Evolutionary conservation across 495 filamentous ascomycete genomes (phyloP).

Genomic region (Podospora pseudopauciseta): DNA sequence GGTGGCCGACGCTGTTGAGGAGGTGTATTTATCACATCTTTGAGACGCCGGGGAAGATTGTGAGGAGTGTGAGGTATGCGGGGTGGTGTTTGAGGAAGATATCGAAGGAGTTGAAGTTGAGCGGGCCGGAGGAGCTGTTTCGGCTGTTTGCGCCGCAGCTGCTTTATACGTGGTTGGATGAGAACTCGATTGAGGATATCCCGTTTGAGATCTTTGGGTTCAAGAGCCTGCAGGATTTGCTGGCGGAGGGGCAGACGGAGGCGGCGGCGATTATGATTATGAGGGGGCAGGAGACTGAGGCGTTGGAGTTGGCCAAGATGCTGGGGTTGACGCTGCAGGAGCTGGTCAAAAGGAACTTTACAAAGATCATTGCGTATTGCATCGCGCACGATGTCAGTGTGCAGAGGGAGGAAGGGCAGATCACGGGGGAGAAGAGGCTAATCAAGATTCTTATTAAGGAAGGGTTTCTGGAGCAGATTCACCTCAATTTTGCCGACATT

Average conservation of each 20-base stretch:
- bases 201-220: conserved; percentile 85
- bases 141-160: conserved; percentile 86
- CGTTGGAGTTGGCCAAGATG: conserved; percentile 52
- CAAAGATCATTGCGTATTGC: conserved; percentile 78
- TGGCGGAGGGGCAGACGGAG: conserved; percentile 73
- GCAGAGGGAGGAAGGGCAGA: conserved; percentile 52
- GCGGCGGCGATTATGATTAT: conserved; percentile 78
- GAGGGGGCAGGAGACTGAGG: conserved; percentile 65
- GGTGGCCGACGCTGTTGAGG: conserved; percentile 76
- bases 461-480: conserved; percentile 55
- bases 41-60: conserved; percentile 72
- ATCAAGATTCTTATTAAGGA: conserved; percentile 67
- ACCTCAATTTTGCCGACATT: conserved; percentile 68
- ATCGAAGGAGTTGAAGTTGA: conserved; percentile 59
- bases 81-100: conserved; percentile 64
- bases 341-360: conserved; percentile 65
- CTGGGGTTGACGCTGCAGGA: conserved; percentile 54
- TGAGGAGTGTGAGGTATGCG: conserved; percentile 62
- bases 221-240: conserved; percentile 59
- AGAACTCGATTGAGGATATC: conserved; percentile 59
- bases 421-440: conserved; percentile 63
- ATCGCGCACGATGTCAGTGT: conserved; percentile 72
- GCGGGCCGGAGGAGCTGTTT: conserved; percentile 66
- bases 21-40: conserved; percentile 89
- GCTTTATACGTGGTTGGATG: conserved; percentile 85